Evolutionary conservation across 139 green algal genomes (phyloP).

Genomic region (Pseudopediastrum boryanum): DNA sequence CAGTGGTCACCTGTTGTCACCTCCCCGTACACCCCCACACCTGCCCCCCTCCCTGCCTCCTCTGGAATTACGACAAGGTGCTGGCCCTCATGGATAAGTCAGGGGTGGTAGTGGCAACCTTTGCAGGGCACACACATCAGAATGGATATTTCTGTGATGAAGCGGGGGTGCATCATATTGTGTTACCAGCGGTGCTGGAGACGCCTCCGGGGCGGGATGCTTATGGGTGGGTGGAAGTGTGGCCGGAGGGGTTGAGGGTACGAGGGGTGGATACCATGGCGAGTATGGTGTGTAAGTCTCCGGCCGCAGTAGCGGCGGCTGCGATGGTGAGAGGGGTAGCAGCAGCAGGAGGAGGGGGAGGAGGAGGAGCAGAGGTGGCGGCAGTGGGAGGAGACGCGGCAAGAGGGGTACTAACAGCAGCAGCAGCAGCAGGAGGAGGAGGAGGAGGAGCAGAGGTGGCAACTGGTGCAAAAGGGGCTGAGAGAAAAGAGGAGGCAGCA

Average conservation of each 20-base stretch:
- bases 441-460: no score
- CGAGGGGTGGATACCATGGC: conserved; percentile 56
- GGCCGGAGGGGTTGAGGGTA: conserved; percentile 48
- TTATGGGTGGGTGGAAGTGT: conserved; percentile 59
- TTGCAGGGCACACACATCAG: conserved; percentile 77
- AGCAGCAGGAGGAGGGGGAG: no score
- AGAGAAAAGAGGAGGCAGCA: no score
- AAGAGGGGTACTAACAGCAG: no score
- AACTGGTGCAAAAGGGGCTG: no score
- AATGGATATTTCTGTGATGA: conserved; percentile 49
- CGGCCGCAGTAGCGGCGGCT: no score
- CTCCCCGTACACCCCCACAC: conserved; percentile 57
- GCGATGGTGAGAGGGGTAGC: no score
- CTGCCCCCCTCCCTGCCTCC: conserved; percentile 55
- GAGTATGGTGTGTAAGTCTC: no score
- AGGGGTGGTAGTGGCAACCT: conserved; percentile 51
- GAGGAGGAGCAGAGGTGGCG: no score
- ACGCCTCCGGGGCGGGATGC: conserved; percentile 63
- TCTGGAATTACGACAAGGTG: conserved; percentile 79
- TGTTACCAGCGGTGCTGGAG: conserved; percentile 73
- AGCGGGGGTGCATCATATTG: conserved; percentile 69
- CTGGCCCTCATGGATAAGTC: conserved; percentile 36
- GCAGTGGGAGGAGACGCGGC: no score
- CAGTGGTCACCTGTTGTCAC: conserved; percentile 55
- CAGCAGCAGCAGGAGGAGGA: no score